Conservation (phyloP, 805 yeast genomes). For the Candida takata region DNA sequence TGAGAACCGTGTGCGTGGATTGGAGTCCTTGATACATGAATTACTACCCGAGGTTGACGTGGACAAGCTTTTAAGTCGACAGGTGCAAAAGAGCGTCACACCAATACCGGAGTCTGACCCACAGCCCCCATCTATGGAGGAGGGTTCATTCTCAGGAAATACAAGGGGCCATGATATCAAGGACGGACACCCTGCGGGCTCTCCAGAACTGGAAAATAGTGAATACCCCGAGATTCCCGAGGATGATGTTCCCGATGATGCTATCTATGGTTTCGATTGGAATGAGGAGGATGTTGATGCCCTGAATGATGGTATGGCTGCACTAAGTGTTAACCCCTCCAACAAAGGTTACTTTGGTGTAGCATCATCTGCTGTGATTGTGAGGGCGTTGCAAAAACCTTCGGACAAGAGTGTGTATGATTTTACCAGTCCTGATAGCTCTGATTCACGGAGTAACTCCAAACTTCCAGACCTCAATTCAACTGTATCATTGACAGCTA, state of each 20-base stretch:
- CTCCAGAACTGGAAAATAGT: conserved; percentile 1
- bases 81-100: conserved; percentile 6
- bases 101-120: conserved; percentile 6
- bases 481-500: conserved; percentile 23
- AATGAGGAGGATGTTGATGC: conserved; percentile 41
- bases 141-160: neutral
- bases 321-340: conserved; percentile 40
- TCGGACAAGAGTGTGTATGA: conserved; percentile 19
- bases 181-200: neutral
- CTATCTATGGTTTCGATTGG: conserved; percentile 54
- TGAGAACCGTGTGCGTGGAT: conserved; percentile 45
- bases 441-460: conserved; percentile 21
- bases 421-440: conserved; percentile 8
- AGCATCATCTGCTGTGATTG: conserved; percentile 51
- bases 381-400: conserved; percentile 39
- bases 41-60: conserved; percentile 40
- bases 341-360: conserved; percentile 62
- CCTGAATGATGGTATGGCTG: conserved; percentile 58
- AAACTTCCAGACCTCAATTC: conserved; percentile 20
- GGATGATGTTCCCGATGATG: conserved; percentile 36
- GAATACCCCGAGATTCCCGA: conserved; percentile 25
- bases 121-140: conserved; percentile 2
- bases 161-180: conserved; percentile 1
- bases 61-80: conserved; percentile 29
- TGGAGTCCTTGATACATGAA: conserved; percentile 38